Percentiles rank a stretch among this genome's conserved stretches.
Conservation (phyloP, 2,329 filamentous ascomycete species). For the Tolypocladium inflatum region DNA sequence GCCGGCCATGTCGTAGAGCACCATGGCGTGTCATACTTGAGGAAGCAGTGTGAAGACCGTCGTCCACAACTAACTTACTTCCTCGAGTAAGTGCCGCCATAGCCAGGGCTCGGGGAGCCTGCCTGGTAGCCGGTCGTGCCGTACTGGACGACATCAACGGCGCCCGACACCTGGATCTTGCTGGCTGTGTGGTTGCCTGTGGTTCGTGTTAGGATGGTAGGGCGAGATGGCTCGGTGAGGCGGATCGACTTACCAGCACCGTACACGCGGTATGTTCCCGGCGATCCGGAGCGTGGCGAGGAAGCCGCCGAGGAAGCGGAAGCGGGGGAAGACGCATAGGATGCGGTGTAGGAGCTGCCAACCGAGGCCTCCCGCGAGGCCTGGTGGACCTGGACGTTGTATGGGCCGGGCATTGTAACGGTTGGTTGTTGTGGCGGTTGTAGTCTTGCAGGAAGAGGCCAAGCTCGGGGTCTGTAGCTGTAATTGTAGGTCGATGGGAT, state of each 20-base stretch:
- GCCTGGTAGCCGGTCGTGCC: slow-evolving; percentile 18
- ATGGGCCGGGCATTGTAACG: slow-evolving; percentile 13
- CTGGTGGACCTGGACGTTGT: slow-evolving; percentile 23
- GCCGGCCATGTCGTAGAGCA: background rate
- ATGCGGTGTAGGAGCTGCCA: slow-evolving; percentile 16
- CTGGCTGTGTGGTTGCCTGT: slow-evolving; percentile 15
- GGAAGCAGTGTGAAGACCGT: background rate
- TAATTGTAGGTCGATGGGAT: background rate
- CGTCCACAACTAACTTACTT: background rate
- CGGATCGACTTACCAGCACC: slow-evolving; percentile 17
- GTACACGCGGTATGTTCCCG: slow-evolving; percentile 20
- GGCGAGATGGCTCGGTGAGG: slow-evolving; percentile 1
- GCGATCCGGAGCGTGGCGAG: slow-evolving; percentile 16
- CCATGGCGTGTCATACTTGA: background rate
- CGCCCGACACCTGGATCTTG: slow-evolving; percentile 11
- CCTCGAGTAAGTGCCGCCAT: slow-evolving; percentile 12
- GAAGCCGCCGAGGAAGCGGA: slow-evolving; percentile 9
- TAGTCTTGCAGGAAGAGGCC: background rate
- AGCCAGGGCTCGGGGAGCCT: slow-evolving; percentile 18
- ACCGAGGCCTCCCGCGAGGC: slow-evolving; percentile 16
- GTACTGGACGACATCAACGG: slow-evolving; percentile 22
- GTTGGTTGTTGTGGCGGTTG: slow-evolving; percentile 1
- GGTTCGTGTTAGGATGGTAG: slow-evolving; percentile 10
- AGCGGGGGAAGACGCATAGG: slow-evolving; percentile 8
- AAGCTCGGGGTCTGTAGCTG: background rate